Evolutionary conservation across 2,329 filamentous ascomycete genomes (phyloP), one percentile per base, ranked within the genome.

Genomic region (Hawksworthiomyces lignivorus): DNA sequence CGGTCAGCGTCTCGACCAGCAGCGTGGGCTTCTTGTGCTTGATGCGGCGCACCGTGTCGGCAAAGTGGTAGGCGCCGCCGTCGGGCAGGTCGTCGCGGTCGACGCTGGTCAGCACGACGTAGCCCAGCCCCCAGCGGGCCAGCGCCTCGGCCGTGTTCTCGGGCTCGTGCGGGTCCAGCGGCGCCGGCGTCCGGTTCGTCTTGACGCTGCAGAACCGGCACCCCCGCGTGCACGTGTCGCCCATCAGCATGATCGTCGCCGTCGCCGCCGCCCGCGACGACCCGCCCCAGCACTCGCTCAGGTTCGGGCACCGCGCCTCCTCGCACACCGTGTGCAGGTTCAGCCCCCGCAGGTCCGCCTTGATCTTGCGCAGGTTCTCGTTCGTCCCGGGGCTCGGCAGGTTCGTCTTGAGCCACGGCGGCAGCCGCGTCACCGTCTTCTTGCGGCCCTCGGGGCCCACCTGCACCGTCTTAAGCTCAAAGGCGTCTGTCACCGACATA

Each of bases 241-340:
- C 92, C 89, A 97, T 97, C 36, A 98, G 70, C 92, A 98, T 98
- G 63, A 98, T 97, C 10, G 92, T 98, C 3, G 92, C 92, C 24
- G 92, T 98, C 5, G 92, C 92, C 20, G 87, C 83, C 51, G 80
- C 82, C 69, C 95, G 95, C 61, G 84, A 79, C 58, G 73, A 80
- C 26, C 92, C 92, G 48, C 92, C 92, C 92, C 92, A 98, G 70
- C 92, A 98, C 61, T 97, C 90, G 49, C 84, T 88, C 47, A 98
- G 95, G 64, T 98, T 98, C 47, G 92, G 92, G 64, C 92, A 98
- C 51, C 88, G 80, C 2, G 92, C 92, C 68, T 98, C 92, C 67
- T 98, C 92, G 64, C 92, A 98, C 14, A 98, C 92, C 5, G 92
- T 98, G 63, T 96, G 89, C 43, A 98, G 70, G 44, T 85, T 84